Base-by-base conservation (phyloP, 805 yeast genomes). In the Debaryomyces castellii region DNA sequence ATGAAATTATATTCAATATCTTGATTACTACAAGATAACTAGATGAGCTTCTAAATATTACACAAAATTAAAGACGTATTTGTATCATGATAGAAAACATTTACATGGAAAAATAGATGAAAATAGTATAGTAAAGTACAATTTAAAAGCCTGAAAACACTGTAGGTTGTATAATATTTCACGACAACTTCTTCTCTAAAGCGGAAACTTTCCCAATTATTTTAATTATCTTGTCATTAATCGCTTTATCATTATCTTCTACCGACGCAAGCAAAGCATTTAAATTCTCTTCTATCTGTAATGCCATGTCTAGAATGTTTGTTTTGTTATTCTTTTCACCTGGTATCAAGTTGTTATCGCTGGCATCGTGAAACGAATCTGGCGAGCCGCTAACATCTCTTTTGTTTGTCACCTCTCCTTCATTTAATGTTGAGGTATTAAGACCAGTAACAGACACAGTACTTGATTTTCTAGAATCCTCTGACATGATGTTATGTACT, bases 351-450 rank as follows among this genome's bases (percentile, higher is more conserved):
- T 43, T 46, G 14, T 36, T 33, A 23, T 23, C 17, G 5, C 20
- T 41, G 30, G 20, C 36, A 22, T 43, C 24, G 38, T 35, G 38
- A 20, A 35, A 21, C 5, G 38, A n/a, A 2, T 20, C 23, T 35
- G 23, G 38, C 2, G 25, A 9, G 25, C 16, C 16, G 20, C 24
- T 30, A 30, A 5, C 20, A 9, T 30, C 34, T 30, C n/a, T 35
- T 20, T 5, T 20, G 24, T 20, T 21, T 8, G 27, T 30, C 28
- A 30, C 37, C 40, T 61, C 62, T 7, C 69, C 69, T 23, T 58
- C 62, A 4, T 59, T 58, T 24, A 67, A 49, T 24, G 63, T 64
- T 2, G 71, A 66, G 5, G 76, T 71, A 11, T 64, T 59, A 30
- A 70, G 64, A 1, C 66, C 73, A 12, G 34, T 28, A n/a, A 47